Percentiles rank a stretch among this genome's conserved stretches.
Evolutionary conservation across 805 yeast species (phyloP).

Genomic region (Kodamaea neixiangensis): DNA sequence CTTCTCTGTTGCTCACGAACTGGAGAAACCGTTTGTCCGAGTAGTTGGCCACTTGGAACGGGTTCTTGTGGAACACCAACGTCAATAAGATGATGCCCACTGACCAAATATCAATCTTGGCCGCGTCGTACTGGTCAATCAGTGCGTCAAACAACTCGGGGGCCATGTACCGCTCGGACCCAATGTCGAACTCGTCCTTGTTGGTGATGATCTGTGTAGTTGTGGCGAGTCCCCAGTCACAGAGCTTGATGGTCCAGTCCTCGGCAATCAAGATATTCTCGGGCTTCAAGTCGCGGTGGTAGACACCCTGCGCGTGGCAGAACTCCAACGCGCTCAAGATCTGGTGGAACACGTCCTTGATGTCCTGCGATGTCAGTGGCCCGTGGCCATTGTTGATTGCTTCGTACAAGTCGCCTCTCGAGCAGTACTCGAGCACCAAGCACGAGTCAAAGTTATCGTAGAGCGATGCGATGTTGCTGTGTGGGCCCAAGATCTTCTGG

Average conservation of each 20-base stretch:
- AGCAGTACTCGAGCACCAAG: conserved; percentile 72
- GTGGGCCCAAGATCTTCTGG: conserved; percentile 57
- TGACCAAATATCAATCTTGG: conserved; percentile 87
- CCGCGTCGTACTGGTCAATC: conserved; percentile 68
- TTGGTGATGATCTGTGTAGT: conserved; percentile 57
- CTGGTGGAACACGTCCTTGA: conserved; percentile 55
- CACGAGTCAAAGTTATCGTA: conserved; percentile 55
- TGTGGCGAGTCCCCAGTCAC: conserved; percentile 64
- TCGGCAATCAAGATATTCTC: conserved; percentile 28
- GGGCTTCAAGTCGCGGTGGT: conserved; percentile 31
- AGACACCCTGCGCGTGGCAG: conserved; percentile 46
- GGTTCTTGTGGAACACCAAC: conserved; percentile 84
- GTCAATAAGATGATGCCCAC: conserved; percentile 81
- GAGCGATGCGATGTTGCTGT: conserved; percentile 47
- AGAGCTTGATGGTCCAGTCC: conserved; percentile 58
- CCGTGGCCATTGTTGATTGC: conserved; percentile 68
- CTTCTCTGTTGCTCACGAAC: conserved; percentile 85
- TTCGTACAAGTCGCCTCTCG: conserved; percentile 85
- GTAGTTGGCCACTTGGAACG: conserved; percentile 78
- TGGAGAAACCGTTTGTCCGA: conserved; percentile 81
- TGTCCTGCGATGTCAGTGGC: conserved; percentile 58
- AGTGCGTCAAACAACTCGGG: conserved; percentile 78
- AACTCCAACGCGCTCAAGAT: conserved; percentile 51
- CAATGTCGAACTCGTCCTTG: conserved; percentile 66
- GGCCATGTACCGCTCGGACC: conserved; percentile 92